Evolutionary conservation across 345 rosid species (phyloP).

Genomic region (Camelina neglecta): DNA sequence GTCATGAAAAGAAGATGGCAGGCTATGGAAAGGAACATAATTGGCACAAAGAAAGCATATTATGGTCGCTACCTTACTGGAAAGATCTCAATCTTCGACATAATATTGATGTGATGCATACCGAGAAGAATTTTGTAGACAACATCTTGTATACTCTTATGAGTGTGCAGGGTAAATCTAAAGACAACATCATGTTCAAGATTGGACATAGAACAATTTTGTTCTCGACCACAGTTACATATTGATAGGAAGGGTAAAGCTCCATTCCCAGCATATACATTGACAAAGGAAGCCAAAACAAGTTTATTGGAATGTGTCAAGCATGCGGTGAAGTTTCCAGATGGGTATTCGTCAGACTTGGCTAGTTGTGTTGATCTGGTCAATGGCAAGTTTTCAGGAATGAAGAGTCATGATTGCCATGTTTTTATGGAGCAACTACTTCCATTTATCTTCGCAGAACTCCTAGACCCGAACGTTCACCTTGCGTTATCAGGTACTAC

Average conservation of each 20-base stretch:
- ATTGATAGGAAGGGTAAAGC: background rate
- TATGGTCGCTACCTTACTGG: background rate
- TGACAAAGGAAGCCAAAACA: background rate
- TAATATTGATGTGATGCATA: too few relatives aligned
- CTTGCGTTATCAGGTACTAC: too few relatives aligned
- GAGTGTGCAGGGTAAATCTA: background rate
- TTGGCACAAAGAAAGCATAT: background rate
- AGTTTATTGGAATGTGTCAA: constrained; percentile 8
- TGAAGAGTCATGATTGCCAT: background rate
- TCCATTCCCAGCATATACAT: background rate
- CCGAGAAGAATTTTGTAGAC: background rate
- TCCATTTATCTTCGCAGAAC: too few relatives aligned
- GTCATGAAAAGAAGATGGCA: too few relatives aligned
- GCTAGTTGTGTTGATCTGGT: background rate
- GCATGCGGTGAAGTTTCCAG: background rate
- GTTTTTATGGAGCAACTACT: too few relatives aligned
- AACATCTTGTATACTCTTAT: constrained; percentile 9
- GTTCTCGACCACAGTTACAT: background rate
- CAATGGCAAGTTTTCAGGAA: background rate
- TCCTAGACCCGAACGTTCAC: too few relatives aligned
- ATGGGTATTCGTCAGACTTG: background rate
- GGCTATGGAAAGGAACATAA: background rate
- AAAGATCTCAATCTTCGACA: background rate
- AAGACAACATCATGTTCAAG: background rate
- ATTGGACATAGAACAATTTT: background rate